Conservation (phyloP, 1,284 basidiomycete genomes). For the Austropuccinia psidii region DNA sequence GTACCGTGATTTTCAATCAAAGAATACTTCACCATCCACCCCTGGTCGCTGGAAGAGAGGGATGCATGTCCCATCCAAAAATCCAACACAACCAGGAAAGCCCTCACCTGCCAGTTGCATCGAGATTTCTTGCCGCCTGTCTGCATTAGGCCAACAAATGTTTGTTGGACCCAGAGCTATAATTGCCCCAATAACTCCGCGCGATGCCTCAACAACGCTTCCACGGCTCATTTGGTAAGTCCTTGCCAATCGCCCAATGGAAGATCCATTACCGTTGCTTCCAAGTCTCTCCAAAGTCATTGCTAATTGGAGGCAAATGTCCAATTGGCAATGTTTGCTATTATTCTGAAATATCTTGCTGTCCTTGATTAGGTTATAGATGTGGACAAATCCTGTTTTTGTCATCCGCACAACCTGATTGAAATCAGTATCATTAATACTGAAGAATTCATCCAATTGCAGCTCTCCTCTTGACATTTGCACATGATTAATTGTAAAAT, state of each 20-base stretch:
- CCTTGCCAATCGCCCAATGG: background rate
- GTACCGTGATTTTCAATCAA: background rate
- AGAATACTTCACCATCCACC: conserved; percentile 8
- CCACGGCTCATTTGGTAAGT: background rate
- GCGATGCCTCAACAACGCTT: background rate
- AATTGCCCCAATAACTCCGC: background rate
- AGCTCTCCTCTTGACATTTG: too few species aligned
- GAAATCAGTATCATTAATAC: background rate
- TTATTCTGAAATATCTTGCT: background rate
- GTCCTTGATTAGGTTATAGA: background rate
- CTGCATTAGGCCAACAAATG: background rate
- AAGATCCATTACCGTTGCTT: conserved; percentile 11
- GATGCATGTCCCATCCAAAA: background rate
- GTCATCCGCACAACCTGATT: background rate
- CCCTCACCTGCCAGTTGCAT: background rate
- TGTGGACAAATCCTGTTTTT: background rate
- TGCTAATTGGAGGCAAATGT: background rate
- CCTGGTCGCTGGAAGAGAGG: background rate
- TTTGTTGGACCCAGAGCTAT: background rate
- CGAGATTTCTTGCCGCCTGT: background rate
- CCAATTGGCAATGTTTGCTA: background rate
- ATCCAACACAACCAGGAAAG: conserved; percentile 9
- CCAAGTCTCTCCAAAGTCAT: conserved; percentile 13
- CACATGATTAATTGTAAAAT: too few species aligned
- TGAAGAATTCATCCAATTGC: background rate